Evolutionary conservation across 768 basidiomycete genomes (phyloP).

Genomic region (Ramaria sp.): DNA sequence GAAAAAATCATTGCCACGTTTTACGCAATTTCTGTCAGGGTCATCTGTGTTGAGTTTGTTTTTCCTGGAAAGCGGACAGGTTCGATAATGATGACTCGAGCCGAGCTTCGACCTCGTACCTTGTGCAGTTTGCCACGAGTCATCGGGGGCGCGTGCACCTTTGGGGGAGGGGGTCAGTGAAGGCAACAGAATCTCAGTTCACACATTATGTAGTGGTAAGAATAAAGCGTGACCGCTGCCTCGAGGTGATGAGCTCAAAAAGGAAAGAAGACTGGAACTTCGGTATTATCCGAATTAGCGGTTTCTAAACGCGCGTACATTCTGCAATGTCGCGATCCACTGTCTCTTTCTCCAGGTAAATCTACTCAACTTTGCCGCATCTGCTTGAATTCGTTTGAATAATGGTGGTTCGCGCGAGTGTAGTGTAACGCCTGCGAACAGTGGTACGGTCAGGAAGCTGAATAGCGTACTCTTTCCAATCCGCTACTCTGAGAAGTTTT

Average conservation of each 20-base stretch:
- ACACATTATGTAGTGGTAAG: background rate
- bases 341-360: constrained; percentile 8
- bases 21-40: background rate
- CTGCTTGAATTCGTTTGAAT: background rate
- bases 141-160: background rate
- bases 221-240: background rate
- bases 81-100: background rate
- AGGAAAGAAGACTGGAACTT: background rate
- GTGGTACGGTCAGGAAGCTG: constrained; percentile 49
- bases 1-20: background rate
- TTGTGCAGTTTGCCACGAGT: background rate
- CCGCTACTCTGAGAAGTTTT: constrained; percentile 83
- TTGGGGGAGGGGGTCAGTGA: background rate
- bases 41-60: background rate
- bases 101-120: background rate
- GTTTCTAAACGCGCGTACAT: background rate
- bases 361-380: background rate
- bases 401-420: background rate
- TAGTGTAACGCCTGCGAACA: constrained; percentile 62
- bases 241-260: background rate
- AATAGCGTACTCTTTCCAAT: constrained; percentile 82
- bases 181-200: background rate
- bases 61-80: background rate
- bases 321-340: constrained; percentile 4
- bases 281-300: background rate